These are phyloP conservation scores for Cyclotella choctawhatcheeana DNA, from an alignment of 108 stramenopile species.

Conservation along the genomic window DNA sequence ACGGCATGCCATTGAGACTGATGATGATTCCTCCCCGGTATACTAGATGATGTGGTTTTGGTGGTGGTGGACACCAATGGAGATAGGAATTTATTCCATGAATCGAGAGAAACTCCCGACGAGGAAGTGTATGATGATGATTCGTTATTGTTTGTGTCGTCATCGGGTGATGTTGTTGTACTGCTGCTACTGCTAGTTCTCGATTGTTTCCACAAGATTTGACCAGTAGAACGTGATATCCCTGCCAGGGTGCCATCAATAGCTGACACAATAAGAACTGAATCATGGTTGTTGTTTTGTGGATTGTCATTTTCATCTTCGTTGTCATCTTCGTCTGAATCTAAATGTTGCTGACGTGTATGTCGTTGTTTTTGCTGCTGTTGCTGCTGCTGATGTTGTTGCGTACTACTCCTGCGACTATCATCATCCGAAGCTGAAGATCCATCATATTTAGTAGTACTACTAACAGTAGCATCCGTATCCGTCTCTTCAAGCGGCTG, in stretches of 20 bases:
- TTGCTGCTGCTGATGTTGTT: too few species aligned
- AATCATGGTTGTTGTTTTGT: too few species aligned
- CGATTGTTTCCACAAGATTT: constrained; percentile 69
- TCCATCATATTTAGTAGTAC: too few species aligned
- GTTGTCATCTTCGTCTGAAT: neutral
- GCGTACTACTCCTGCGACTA: too few species aligned
- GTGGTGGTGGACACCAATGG: constrained; percentile 81
- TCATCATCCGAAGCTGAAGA: neutral
- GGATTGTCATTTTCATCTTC: too few species aligned
- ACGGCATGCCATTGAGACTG: constrained; percentile 62
- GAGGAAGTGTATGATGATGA: constrained; percentile 6
- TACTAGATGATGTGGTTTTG: too few species aligned
- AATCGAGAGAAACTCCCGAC: too few species aligned
- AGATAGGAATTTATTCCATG: constrained; percentile 53
- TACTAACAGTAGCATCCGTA: too few species aligned
- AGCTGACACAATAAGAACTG: constrained; percentile 66
- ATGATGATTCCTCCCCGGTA: too few species aligned
- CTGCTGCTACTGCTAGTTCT: too few species aligned
- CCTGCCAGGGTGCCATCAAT: constrained; percentile 83
- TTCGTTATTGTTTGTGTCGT: constrained; percentile 1
- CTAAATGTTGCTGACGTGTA: neutral
- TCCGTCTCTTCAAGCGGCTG: too few species aligned
- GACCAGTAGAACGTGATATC: constrained; percentile 67
- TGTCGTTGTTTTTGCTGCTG: too few species aligned
- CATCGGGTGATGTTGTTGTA: constrained; percentile 8